Evolutionary conservation across 2,329 filamentous ascomycete species (phyloP), one percentile per base, ranked within the genome.

Genomic region (Huntiella omanensis): DNA sequence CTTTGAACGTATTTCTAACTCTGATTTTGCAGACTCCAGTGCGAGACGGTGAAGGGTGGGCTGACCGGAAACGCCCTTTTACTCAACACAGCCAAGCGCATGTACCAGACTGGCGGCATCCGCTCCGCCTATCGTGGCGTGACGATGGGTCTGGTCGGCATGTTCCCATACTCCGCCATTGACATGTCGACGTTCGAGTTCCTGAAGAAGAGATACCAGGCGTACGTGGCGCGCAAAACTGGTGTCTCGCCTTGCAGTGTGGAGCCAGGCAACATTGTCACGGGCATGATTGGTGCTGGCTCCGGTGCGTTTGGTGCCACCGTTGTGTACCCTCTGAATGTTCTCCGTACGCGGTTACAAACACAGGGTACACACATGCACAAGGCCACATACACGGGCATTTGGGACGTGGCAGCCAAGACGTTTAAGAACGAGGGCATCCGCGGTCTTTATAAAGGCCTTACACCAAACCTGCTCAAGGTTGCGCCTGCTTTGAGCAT

Each of bases 141-240:
- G 33, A 87, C 86, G 0, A 91, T 96, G 74, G 91, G 91, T 12
- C 70, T 98, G 3, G 65, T 95, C 43, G 91, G 91, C 59, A 95
- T 96, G 77, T 98, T 98, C 56, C 91, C 91, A 0, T 98, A 96
- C 60, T 88, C 86, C 37, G 91, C 91, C 43, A 92, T 98, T 57
- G 91, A 98, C 58, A 80, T 98, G 56, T 85, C 84, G 53, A 94
- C 85, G 0, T 98, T 96, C 57, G 91, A 98, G 63, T 77, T 91
- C 50, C 71, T 95, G 51, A 98, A 98, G 63, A 75, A 73, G 41
- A 69, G 69, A 5, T 76, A 92, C 52, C 73, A 80, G 33, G 64
- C 64, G 3, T 78, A 79, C 52, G 82, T 85, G 56, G 82, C 85
- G 10, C 76, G 73, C 49, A 64, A 70, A 33, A 63, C 73, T 7